These are phyloP conservation scores for Pyrus pyrifolia DNA, from an alignment of 306 rosid genomes.

Conservation along the genomic window DNA sequence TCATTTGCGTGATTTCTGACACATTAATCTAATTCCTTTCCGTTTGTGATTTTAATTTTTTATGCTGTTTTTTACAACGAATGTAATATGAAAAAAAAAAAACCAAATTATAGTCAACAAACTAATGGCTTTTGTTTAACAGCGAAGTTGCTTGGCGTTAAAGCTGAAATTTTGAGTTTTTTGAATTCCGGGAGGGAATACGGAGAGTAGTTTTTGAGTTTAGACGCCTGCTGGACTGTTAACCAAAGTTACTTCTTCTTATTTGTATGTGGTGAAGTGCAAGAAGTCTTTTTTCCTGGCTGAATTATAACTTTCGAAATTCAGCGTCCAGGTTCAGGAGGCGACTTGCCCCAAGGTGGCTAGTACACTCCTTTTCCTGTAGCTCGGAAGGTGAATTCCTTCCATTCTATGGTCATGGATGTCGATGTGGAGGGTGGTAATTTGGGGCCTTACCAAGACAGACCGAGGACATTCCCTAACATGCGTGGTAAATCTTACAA, in stretches of 20 bases:
- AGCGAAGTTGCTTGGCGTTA: constrained; percentile 1
- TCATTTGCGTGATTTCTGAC: neutral
- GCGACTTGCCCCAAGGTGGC: constrained; percentile 90
- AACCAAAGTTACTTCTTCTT: neutral
- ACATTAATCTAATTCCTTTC: neutral
- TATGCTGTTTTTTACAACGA: neutral
- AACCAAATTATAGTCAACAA: neutral
- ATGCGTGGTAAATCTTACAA: constrained; percentile 84
- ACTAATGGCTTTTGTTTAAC: neutral
- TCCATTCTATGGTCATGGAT: constrained; percentile 51
- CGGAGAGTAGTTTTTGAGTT: neutral
- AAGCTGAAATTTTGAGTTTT: neutral
- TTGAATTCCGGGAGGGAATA: neutral
- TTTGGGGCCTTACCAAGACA: constrained; percentile 65
- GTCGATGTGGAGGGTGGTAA: constrained; percentile 63
- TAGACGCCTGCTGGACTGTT: neutral
- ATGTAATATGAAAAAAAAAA: neutral
- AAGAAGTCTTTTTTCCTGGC: constrained; percentile 3
- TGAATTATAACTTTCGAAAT: constrained; percentile 50
- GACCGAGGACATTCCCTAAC: constrained; percentile 77
- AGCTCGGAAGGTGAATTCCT: constrained; percentile 63
- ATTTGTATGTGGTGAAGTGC: neutral
- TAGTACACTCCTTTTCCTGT: constrained; percentile 70
- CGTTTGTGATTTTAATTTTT: neutral
- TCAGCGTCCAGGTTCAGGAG: constrained; percentile 97